These are phyloP conservation scores for Penicillium psychrofluorescens DNA, from an alignment of 495 filamentous ascomycete species.

Conservation along the genomic window DNA sequence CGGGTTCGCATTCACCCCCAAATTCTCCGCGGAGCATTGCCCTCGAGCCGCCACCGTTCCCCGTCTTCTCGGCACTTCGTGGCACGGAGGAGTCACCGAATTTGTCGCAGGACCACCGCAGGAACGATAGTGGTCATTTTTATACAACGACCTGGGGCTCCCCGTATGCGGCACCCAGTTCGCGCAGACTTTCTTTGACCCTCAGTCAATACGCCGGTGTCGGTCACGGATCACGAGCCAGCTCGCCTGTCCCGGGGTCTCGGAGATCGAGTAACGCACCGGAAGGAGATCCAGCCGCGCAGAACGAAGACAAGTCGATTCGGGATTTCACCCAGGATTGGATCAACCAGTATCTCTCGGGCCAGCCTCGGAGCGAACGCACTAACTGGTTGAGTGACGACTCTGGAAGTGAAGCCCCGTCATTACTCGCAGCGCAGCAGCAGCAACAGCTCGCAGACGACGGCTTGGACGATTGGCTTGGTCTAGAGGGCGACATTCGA, in stretches of 20 bases:
- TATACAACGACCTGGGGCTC: conserved; percentile 69
- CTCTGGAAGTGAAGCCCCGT: conserved; percentile 46
- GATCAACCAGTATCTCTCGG: conserved; percentile 66
- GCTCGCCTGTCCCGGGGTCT: conserved; percentile 29
- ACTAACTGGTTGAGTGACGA: conserved; percentile 73
- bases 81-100: conserved; percentile 28
- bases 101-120: conserved; percentile 37
- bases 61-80: conserved; percentile 25
- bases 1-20: conserved; percentile 29
- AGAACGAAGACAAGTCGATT: conserved; percentile 37
- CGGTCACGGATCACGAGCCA: conserved; percentile 25
- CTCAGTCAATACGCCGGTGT: conserved; percentile 34
- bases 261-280: conserved; percentile 36
- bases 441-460: conserved; percentile 38
- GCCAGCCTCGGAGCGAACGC: conserved; percentile 53
- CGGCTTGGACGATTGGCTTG: conserved; percentile 37
- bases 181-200: conserved; percentile 39
- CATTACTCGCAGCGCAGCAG: conserved; percentile 37
- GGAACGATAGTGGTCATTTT: conserved; percentile 42
- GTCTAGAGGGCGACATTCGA: conserved; percentile 33
- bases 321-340: conserved; percentile 68
- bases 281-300: conserved; percentile 14
- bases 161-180: conserved; percentile 54
- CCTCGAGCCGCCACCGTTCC: conserved; percentile 28
- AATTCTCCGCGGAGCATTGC: conserved; percentile 22